Evolutionary conservation across 2,329 filamentous ascomycete species (phyloP).

Genomic region (Colletotrichum musae): DNA sequence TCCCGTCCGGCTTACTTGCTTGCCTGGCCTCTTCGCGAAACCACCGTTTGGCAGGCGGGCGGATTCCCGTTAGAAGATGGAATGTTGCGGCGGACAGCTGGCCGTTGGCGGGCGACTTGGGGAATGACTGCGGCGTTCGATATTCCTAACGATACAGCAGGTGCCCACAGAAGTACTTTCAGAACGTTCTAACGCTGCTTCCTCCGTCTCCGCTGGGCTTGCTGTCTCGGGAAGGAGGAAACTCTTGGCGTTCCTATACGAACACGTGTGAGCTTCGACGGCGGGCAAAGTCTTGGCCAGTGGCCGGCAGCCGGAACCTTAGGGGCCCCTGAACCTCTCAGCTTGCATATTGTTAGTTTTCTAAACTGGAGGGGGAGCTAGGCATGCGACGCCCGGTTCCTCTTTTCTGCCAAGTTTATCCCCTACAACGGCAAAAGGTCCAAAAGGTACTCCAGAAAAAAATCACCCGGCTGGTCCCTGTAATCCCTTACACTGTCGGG

Average conservation of each 20-base stretch:
- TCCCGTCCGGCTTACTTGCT: slow-evolving; percentile 17
- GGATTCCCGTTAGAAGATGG: slow-evolving; percentile 6
- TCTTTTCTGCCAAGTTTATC: slow-evolving; percentile 28
- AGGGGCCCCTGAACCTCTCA: slow-evolving; percentile 9
- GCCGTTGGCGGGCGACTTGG: no score
- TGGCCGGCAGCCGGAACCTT: slow-evolving; percentile 11
- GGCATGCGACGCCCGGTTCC: slow-evolving; percentile 7
- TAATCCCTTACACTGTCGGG: not conserved
- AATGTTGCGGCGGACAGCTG: not conserved
- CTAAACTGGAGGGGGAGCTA: slow-evolving; percentile 5
- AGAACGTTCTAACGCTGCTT: no score
- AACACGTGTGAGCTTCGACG: slow-evolving; percentile 29
- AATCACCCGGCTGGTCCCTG: no score
- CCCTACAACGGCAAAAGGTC: not conserved
- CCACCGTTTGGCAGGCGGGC: slow-evolving; percentile 18
- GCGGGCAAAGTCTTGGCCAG: slow-evolving; percentile 1
- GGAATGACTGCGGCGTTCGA: no score
- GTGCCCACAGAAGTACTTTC: no score
- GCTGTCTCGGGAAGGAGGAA: slow-evolving; percentile 4
- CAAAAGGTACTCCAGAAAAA: not conserved
- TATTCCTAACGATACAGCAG: no score
- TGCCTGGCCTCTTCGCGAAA: slow-evolving; percentile 16
- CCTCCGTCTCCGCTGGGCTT: no score
- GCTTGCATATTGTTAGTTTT: slow-evolving; percentile 5
- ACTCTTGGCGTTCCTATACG: slow-evolving; percentile 31